These are phyloP conservation scores for Vitis amurensis DNA, from an alignment of 164 flowering plant species.

Conservation along the genomic window DNA sequence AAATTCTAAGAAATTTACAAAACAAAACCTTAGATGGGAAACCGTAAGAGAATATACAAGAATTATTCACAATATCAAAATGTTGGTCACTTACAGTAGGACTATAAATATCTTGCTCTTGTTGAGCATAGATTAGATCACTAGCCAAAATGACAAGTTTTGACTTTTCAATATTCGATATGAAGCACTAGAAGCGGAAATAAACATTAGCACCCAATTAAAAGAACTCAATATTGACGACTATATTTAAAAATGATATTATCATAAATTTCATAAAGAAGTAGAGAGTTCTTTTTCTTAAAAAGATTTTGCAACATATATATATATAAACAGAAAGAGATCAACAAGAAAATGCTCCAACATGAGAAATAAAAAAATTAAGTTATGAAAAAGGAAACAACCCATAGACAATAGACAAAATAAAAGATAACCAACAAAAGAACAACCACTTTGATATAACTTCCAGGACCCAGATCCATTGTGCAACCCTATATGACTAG, in stretches of 20 bases:
- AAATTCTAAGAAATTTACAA: too few species aligned
- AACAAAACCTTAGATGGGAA: too few species aligned
- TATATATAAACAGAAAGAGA: not conserved
- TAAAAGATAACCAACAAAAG: not conserved
- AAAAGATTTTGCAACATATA: not conserved
- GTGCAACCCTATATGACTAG: constrained; percentile 75
- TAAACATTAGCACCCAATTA: not conserved
- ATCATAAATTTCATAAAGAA: not conserved
- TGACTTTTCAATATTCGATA: constrained; percentile 79
- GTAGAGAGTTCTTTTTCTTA: too few species aligned
- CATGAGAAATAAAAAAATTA: not conserved
- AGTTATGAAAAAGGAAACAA: not conserved
- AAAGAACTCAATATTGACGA: not conserved
- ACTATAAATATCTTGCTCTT: constrained; percentile 88
- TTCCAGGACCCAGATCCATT: constrained; percentile 87
- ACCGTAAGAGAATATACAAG: too few species aligned
- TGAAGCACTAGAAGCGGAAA: constrained; percentile 9
- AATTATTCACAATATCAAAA: not conserved
- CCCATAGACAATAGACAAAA: not conserved
- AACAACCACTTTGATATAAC: constrained; percentile 77
- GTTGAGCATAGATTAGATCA: constrained; percentile 94
- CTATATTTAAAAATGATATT: not conserved
- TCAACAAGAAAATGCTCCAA: not conserved
- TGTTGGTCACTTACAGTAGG: constrained; percentile 78
- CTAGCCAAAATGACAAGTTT: constrained; percentile 96